Conservation (phyloP, 805 yeast species). For the Lipomyces mesembrius region DNA sequence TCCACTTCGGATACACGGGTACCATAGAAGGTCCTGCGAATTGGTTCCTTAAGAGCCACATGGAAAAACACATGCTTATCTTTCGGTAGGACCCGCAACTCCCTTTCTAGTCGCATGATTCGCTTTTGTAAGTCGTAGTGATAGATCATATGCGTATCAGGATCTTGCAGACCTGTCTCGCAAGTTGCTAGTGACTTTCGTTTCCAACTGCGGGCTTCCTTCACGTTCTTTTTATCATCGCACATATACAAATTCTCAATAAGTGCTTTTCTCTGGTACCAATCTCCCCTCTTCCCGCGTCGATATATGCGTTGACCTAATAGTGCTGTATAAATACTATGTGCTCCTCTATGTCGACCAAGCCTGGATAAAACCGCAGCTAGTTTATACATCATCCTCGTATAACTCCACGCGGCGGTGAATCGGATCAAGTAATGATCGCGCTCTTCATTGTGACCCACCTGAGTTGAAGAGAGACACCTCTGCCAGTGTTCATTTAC, state of each 20-base stretch:
- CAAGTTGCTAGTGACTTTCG: slow-evolving; percentile 31
- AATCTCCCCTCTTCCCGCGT: slow-evolving; percentile 37
- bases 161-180: slow-evolving; percentile 34
- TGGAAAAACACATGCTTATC: slow-evolving; percentile 27
- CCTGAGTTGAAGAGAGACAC: background rate
- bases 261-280: slow-evolving; percentile 37
- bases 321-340: slow-evolving; percentile 24
- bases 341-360: slow-evolving; percentile 20
- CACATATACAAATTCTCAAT: slow-evolving; percentile 29
- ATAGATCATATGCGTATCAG: slow-evolving; percentile 34
- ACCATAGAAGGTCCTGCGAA: slow-evolving; percentile 26
- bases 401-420: slow-evolving; percentile 32
- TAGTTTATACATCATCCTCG: slow-evolving; percentile 33
- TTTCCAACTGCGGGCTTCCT: slow-evolving; percentile 28
- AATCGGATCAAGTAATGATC: slow-evolving; percentile 33
- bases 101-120: slow-evolving; percentile 31
- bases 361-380: slow-evolving; percentile 28
- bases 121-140: slow-evolving; percentile 35
- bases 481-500: slow-evolving; percentile 22
- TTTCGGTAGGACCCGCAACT: slow-evolving; percentile 24
- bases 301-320: slow-evolving; percentile 27
- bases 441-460: slow-evolving; percentile 9
- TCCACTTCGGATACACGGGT: slow-evolving; percentile 18
- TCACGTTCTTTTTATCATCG: slow-evolving; percentile 11
- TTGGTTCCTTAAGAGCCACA: slow-evolving; percentile 24